phyloP scores from a whole-genome alignment of 2,329 filamentous ascomycete species.

The Exutisphaerella laricina region DNA sequence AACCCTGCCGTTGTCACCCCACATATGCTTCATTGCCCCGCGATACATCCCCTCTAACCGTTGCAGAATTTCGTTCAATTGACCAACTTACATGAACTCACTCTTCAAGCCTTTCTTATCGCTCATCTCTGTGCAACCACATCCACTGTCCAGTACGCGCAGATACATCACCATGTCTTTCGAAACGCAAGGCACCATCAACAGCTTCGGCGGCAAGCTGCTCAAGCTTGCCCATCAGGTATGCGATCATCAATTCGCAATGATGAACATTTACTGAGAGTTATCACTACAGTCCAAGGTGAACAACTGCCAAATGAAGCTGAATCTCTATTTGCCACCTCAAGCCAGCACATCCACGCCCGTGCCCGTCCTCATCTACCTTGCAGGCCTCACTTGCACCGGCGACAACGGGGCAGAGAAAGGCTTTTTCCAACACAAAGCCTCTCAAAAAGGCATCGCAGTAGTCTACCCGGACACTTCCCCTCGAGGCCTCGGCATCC shows the following conservation, averaged over 20 bases:
- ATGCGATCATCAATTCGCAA: neutral
- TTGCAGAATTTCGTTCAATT: constrained; percentile 11
- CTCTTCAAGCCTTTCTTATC: constrained; percentile 1
- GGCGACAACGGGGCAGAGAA: constrained; percentile 72
- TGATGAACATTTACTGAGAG: constrained; percentile 1
- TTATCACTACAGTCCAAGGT: constrained; percentile 54
- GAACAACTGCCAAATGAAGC: constrained; percentile 81
- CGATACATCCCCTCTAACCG: constrained; percentile 1
- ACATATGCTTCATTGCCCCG: constrained; percentile 1
- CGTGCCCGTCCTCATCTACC: constrained; percentile 83
- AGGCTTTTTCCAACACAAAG: constrained; percentile 86
- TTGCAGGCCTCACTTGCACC: constrained; percentile 91
- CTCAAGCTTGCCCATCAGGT: constrained; percentile 78
- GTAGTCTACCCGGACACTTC: constrained; percentile 93
- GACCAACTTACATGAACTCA: constrained; percentile 12
- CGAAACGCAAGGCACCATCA: constrained; percentile 82
- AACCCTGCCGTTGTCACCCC: constrained; percentile 4
- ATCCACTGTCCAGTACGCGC: too few species aligned
- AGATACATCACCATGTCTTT: constrained; percentile 60
- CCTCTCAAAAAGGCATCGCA: constrained; percentile 77
- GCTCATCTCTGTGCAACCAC: too few species aligned
- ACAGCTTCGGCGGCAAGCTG: constrained; percentile 88
- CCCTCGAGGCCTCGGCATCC: constrained; percentile 71
- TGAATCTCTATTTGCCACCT: constrained; percentile 87
- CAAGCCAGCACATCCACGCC: constrained; percentile 56